Evolutionary conservation across 2,329 filamentous ascomycete species (phyloP).

Genomic region (Colletotrichum eremochloae): DNA sequence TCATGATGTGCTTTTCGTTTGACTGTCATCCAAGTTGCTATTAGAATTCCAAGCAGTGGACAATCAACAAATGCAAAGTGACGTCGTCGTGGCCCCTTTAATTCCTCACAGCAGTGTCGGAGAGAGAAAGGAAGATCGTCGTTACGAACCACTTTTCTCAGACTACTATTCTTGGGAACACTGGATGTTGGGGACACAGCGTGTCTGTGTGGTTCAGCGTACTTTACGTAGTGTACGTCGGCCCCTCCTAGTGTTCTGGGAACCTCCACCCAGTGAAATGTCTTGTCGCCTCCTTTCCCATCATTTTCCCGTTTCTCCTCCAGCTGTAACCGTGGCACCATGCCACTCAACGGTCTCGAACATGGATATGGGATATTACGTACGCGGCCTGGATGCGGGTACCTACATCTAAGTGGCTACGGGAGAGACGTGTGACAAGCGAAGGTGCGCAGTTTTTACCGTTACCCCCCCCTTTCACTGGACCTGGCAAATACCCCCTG

Average conservation of each 20-base stretch:
- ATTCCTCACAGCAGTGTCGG: background rate
- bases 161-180: slow-evolving; percentile 16
- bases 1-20: slow-evolving; percentile 15
- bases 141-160: slow-evolving; percentile 27
- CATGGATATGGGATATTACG: slow-evolving; percentile 37
- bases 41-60: background rate
- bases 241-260: background rate
- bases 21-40: background rate
- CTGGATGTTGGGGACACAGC: background rate
- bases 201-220: background rate
- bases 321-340: background rate
- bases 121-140: background rate
- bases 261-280: background rate
- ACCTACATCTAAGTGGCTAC: slow-evolving; percentile 1
- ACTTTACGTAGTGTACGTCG: background rate
- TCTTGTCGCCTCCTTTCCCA: background rate
- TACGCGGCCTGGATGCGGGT: slow-evolving; percentile 20
- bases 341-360: slow-evolving; percentile 22
- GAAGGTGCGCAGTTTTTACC: background rate
- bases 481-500: background rate
- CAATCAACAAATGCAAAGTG: background rate
- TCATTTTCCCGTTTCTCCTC: slow-evolving; percentile 4
- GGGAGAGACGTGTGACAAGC: background rate
- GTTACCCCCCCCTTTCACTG: background rate
- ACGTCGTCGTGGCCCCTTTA: background rate